Evolutionary conservation across 2,329 filamentous ascomycete species (phyloP), one percentile per base, ranked within the genome.

Genomic region (Leptographium flavum): DNA sequence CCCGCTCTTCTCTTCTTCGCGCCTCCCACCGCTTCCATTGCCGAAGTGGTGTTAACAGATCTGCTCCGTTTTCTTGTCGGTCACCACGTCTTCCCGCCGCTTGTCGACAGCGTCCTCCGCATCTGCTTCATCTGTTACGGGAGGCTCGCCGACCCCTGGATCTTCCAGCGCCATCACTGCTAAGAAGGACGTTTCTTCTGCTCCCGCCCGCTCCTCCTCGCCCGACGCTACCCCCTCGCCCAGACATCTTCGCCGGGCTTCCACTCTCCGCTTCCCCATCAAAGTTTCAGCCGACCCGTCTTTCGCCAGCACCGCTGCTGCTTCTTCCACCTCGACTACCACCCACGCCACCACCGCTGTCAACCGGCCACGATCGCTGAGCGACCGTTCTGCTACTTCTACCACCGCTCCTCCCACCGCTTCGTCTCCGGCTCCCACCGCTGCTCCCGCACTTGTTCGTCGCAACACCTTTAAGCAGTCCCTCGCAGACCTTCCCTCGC

Each of bases 61-160:
- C 17, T 11, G 11, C 15, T 21, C 10, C 14, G 25, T 14, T 17
- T 13, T 14, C 19, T 32, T n/a, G 19, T 19, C 33, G 45, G 43
- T 28, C 47, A 50, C 47, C 46, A 52, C 50, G 49, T 52, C 50
- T 48, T 52, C 50, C 47, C 50, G 47, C 21, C 48, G 48, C 46
- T 36, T 44, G 11, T 45, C 50, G 25, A 39, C 50, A 31, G 48
- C 46, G 41, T 49, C 50, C 42, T 48, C 50, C 39, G 28, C 50
- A 39, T 50, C 47, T 5, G 25, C 33, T 22, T 47, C 48, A 9
- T 43, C 49, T 17, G 33, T 37, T 21, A 38, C 45, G 10, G 38
- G 32, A 47, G 49, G 43, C 42, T 39, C 49, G 31, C 39, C 49
- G 33, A 42, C 44, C 21, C 27, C 15, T n/a, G 30, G 1, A 11